Percentiles rank a stretch among this genome's conserved stretches.
phyloP scores from a whole-genome alignment of 2,329 filamentous ascomycete species.

The Ilyonectria robusta region DNA sequence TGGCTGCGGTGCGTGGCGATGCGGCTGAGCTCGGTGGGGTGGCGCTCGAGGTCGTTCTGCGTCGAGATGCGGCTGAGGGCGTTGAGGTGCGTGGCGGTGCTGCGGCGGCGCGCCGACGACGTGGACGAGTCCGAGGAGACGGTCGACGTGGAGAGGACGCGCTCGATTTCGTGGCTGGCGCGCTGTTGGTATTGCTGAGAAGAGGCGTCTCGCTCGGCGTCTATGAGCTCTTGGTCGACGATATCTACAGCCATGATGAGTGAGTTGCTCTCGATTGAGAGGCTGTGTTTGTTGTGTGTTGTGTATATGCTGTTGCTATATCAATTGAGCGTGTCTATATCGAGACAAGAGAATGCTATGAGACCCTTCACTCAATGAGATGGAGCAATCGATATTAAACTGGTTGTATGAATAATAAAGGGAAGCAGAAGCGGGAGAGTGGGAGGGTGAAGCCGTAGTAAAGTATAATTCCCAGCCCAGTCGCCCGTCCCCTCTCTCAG shows the following conservation, averaged over 20 bases:
- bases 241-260: slow-evolving; percentile 61
- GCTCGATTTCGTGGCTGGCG: slow-evolving; percentile 70
- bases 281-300: not conserved
- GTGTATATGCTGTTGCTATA: not conserved
- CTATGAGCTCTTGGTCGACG: slow-evolving; percentile 67
- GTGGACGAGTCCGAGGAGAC: slow-evolving; percentile 66
- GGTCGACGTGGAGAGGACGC: slow-evolving; percentile 67
- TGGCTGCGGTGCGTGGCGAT: slow-evolving; percentile 81
- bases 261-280: slow-evolving; percentile 6
- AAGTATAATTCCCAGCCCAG: slow-evolving; percentile 12
- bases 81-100: slow-evolving; percentile 48
- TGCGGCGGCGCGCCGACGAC: slow-evolving; percentile 37
- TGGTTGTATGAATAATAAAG: slow-evolving; percentile 8
- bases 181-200: slow-evolving; percentile 57
- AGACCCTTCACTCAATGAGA: not conserved
- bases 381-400: not conserved
- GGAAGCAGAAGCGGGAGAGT: not conserved
- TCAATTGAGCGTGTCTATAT: slow-evolving; percentile 6
- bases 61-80: slow-evolving; percentile 75
- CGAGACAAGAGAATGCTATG: not conserved
- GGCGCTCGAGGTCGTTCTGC: slow-evolving; percentile 76
- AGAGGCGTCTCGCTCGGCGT: slow-evolving; percentile 69
- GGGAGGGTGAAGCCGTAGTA: slow-evolving; percentile 25
- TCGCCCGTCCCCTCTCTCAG: slow-evolving; percentile 1
- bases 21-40: slow-evolving; percentile 78